Conservation (phyloP, 2,329 filamentous ascomycete genomes). For the Aspergillus puulaauensis region DNA sequence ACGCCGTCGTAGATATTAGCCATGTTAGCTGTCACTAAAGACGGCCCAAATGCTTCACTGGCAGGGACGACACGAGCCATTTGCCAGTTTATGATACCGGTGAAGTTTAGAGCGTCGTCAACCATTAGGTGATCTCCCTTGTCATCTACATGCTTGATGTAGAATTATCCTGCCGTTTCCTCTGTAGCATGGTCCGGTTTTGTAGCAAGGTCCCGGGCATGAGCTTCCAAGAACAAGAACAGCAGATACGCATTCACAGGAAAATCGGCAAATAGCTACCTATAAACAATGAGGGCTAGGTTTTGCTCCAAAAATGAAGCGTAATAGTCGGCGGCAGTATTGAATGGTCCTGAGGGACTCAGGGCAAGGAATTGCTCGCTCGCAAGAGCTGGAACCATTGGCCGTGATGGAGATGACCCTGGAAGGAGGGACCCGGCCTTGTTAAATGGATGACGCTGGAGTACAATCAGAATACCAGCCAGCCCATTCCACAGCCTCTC, state of each 20-base stretch:
- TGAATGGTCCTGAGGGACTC: not conserved
- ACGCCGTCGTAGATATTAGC: not conserved
- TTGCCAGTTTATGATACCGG: not conserved
- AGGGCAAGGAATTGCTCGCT: not conserved
- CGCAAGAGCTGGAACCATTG: not conserved
- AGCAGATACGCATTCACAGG: not conserved
- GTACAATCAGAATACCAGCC: not conserved
- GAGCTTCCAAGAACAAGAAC: not conserved
- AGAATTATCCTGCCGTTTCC: not conserved
- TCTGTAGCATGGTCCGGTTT: not conserved
- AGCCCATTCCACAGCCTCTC: not conserved
- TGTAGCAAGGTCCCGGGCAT: no score
- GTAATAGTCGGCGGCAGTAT: not conserved
- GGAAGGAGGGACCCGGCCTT: not conserved
- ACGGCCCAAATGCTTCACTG: not conserved
- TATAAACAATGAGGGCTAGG: not conserved
- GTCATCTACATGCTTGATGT: not conserved
- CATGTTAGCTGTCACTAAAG: not conserved
- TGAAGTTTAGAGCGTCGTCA: not conserved
- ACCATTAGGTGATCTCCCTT: not conserved
- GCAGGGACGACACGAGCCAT: not conserved
- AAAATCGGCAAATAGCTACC: not conserved
- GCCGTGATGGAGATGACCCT: not conserved
- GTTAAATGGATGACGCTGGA: not conserved
- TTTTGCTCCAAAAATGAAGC: not conserved